A percentile compares a stretch with the other conserved stretches of the same genome.
Conservation (phyloP, 2,329 filamentous ascomycete species). For the Xylogone sp. region DNA sequence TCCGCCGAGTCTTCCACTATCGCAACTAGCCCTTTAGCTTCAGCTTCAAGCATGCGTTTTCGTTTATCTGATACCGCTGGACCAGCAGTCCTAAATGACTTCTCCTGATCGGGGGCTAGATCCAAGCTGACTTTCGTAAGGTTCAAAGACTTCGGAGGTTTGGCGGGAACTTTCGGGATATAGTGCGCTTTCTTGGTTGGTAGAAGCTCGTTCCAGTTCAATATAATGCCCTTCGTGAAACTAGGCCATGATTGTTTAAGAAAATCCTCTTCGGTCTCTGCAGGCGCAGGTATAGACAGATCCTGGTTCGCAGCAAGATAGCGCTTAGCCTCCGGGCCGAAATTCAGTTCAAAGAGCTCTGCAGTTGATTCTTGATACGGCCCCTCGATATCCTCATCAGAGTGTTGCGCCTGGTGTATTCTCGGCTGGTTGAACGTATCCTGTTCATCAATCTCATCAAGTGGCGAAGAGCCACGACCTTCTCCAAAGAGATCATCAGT, state of each 20-base stretch:
- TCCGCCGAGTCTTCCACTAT: conserved; percentile 35
- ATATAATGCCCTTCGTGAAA: conserved; percentile 70
- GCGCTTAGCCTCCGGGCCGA: conserved; percentile 36
- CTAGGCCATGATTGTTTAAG: conserved; percentile 77
- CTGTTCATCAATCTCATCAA: conserved; percentile 18
- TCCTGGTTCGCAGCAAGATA: conserved; percentile 48
- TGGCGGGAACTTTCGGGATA: conserved; percentile 72
- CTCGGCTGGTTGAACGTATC: conserved; percentile 29
- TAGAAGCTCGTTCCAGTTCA: conserved; percentile 79
- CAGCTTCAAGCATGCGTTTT: conserved; percentile 50
- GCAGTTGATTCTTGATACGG: conserved; percentile 31
- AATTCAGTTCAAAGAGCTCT: conserved; percentile 36
- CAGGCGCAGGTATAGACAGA: conserved; percentile 61
- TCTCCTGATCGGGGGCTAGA: conserved; percentile 80
- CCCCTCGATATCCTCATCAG: conserved; percentile 21
- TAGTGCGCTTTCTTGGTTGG: conserved; percentile 76
- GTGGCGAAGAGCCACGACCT: conserved; percentile 29
- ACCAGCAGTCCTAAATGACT: conserved; percentile 73
- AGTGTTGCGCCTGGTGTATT: conserved; percentile 38
- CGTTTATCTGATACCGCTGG: conserved; percentile 50
- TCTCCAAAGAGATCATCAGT: conserved; percentile 68
- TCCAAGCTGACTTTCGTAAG: conserved; percentile 89
- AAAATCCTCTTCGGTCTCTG: conserved; percentile 70
- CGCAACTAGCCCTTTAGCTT: conserved; percentile 44
- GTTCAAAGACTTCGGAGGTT: conserved; percentile 75